Evolutionary conservation across 495 filamentous ascomycete species (phyloP), one percentile per base, ranked within the genome.

Genomic region (Lophium mytilinum): DNA sequence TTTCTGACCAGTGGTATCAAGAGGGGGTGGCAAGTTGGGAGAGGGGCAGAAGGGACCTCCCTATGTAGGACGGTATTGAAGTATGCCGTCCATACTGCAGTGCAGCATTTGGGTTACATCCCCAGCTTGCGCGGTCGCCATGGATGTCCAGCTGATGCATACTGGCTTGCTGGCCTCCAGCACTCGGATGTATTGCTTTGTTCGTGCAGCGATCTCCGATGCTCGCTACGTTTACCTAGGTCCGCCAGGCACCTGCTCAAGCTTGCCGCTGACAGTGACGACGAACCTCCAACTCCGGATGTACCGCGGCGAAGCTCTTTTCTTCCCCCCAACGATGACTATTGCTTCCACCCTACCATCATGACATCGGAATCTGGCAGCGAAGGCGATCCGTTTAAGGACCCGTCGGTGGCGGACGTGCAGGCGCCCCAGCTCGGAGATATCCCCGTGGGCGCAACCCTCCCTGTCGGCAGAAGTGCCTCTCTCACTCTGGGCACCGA

Each of bases 401-500:
- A 76, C 60, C 72, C 73, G 46, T 66, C 61, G 66, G 68, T 58
- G 50, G 50, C 50, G 34, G 51, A 30, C 37, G 47, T 67, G 48
- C 60, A 56, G 54, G 49, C 66, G 48, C 33, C 53, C 70, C 55
- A 52, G 60, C 57, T 62, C 72, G 53, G 74, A 75, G 52, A 69
- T 68, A 42, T 57, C 15, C 34, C 52, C 15, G 18, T 18, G 15
- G 45, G 45, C 12, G 45, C 42, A 12, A 79, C 76, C 9, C 67
- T 85, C 51, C 68, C 73, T 19, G 76, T 84, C 36, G 83, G 78
- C 63, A 75, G 78, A 52, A 76, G 78, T 60, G 80, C 83, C 14
- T 81, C 80, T 1, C 68, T 88, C 55, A 84, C 80, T 9, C 69
- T 88, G 33, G 78, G 77, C n/a, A 80, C 78, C 0, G 82, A 86